Evolutionary conservation across 2,329 filamentous ascomycete genomes (phyloP), one percentile per base, ranked within the genome.

Genomic region (Sporothrix inflata): DNA sequence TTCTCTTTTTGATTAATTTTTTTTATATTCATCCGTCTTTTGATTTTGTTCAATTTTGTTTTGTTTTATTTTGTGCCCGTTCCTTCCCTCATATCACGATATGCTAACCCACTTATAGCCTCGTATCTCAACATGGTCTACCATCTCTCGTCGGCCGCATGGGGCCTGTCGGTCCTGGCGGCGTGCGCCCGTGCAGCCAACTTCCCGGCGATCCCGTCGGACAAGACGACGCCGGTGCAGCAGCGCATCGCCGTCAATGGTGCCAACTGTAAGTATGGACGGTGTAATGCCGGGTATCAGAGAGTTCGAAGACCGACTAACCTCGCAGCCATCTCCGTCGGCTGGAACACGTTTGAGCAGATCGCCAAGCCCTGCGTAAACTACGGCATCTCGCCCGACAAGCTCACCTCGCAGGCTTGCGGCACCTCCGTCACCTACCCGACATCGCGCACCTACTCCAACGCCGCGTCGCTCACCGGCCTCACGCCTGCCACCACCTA

Each of bases 271-370:
- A n/a, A 70, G 75, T 73, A 14, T 12, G 66, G 9, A 3, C 21
- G 16, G 30, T 55, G 14, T 51, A 11, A n/a, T 8, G 38, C 12
- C 8, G 40, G 4, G 19, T 14, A 24, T 16, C 47, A 40, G 12
- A 42, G 24, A 14, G 2, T 7, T 4, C 19, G 57, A 21, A 42
- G 14, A 4, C 27, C 6, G n/a, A 24, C 60, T 66, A 24, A 66
- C 61, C 1, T 4, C 34, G 4, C 19, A 88, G 86, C 83, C 45
- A 81, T 88, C 7, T 84, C 85, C 0, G 79, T 89, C 47, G 86
- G 83, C 0, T 89, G 87, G 87, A 88, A 88, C 76, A 89, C 87
- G 0, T 89, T 88, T 75, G 74, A 82, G 71, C 75, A 84, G 73
- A 76, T 86, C 16, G 77, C 76, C 72, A 76, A 82, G 49, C 78